Evolutionary conservation across 768 basidiomycete species (phyloP), one percentile per base, ranked within the genome.

Genomic region (Trametes meyenii): DNA sequence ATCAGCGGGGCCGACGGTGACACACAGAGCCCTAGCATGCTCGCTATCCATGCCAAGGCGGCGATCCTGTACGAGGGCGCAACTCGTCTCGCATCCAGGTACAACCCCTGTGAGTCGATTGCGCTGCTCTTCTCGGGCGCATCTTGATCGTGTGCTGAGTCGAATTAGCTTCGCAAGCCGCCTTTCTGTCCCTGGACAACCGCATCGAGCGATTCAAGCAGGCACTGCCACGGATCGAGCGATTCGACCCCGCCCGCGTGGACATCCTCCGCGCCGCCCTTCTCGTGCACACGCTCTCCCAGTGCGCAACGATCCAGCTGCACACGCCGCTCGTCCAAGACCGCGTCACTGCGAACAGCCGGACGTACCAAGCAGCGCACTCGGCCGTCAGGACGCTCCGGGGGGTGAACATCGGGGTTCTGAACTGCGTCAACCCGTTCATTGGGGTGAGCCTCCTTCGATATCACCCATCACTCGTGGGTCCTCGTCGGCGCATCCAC

Each of bases 1-100:
- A 70, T 86, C 51, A 69, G 69, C 8, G 68, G 74, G 33, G 72
- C 71, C 45, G 67, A 65, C 50, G 74, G 70, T 51, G 72, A 75
- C 46, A 51, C 56, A 21, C 50, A 50, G 3, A 51, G 26, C n/a
- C 77, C 74, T 43, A 68, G 67, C 39, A 71, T 77, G 12, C 74
- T 77, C 21, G 75, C 81, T 1, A 68, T 84, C 66, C 74, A 77
- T 49, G 78, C 78, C 58, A 86, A 87, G 64, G 84, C 85, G 0
- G 77, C 82, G 6, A 78, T 85, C 23, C 72, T 88, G 43, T 83
- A 86, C 58, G 86, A 86, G 66, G 78, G 81, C 23, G 82, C 87
- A 10, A 76, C 81, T 8, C 80, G 82, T 50, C 72, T 89, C 17
- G 79, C 80, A 7, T 81, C 72, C 26, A 72, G 74, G 24, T 74